These are phyloP conservation scores for Gliomastix tumulicola DNA, from an alignment of 2,329 filamentous ascomycete species.

Conservation along the genomic window DNA sequence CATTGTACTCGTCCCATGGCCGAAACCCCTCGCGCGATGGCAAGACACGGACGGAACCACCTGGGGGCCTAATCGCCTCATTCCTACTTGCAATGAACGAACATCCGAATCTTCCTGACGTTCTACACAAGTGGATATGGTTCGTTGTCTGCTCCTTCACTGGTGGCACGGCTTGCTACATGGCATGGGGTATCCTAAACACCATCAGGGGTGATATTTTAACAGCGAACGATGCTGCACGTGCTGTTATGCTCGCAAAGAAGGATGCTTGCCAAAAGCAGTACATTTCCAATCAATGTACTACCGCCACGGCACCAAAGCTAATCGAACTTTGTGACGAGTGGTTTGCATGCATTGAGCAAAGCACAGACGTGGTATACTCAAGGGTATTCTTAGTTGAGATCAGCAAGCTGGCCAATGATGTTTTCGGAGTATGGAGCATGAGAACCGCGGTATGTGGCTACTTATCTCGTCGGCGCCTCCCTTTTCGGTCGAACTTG, in stretches of 20 bases:
- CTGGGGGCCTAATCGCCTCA: constrained; percentile 26
- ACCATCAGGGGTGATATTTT: constrained; percentile 71
- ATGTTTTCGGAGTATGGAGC: too few species aligned
- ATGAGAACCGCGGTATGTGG: too few species aligned
- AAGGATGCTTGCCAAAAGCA: constrained; percentile 68
- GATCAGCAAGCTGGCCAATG: too few species aligned
- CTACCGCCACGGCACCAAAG: constrained; percentile 58
- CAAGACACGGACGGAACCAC: background rate
- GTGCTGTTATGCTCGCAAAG: constrained; percentile 62
- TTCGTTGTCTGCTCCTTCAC: constrained; percentile 58
- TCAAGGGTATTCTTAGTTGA: too few species aligned
- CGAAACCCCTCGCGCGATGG: too few species aligned
- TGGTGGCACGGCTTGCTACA: constrained; percentile 49
- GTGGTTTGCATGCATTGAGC: constrained; percentile 85
- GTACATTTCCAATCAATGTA: constrained; percentile 72
- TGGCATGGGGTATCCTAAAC: constrained; percentile 61
- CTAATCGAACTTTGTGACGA: constrained; percentile 66
- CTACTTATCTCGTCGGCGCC: too few species aligned
- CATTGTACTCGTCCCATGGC: constrained; percentile 18
- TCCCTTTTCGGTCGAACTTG: too few species aligned
- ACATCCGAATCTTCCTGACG: constrained; percentile 51
- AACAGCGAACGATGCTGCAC: constrained; percentile 61
- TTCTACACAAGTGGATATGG: constrained; percentile 53
- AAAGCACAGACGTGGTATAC: too few species aligned
- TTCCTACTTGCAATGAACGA: constrained; percentile 46